Evolutionary conservation across 169 alveolate species (phyloP).

Genomic region (Plasmodium ovale): DNA sequence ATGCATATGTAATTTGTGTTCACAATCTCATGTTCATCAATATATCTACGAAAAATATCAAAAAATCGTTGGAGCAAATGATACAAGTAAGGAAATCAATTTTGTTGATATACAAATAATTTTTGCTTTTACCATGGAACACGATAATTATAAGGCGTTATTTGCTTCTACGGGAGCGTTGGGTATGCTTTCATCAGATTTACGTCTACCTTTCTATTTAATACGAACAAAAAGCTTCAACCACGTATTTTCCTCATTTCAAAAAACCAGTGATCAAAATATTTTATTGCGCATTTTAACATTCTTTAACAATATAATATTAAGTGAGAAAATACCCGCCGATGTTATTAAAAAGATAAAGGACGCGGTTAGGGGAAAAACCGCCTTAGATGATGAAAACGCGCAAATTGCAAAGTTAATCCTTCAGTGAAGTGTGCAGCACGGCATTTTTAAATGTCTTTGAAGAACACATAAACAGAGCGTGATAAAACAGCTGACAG

Average conservation of each 20-base stretch:
- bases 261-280: constrained; percentile 45
- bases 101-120: constrained; percentile 74
- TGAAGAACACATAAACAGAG: too few relatives aligned
- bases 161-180: constrained; percentile 73
- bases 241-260: constrained; percentile 43
- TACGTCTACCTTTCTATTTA: constrained; percentile 65
- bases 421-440: constrained; percentile 10
- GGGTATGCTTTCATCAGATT: constrained; percentile 65
- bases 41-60: constrained; percentile 66
- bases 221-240: constrained; percentile 39
- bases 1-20: constrained; percentile 73
- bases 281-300: constrained; percentile 72
- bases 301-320: constrained; percentile 57
- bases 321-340: constrained; percentile 43
- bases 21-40: constrained; percentile 72
- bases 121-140: constrained; percentile 64
- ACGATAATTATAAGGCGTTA: constrained; percentile 49
- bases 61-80: constrained; percentile 24
- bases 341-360: constrained; percentile 24
- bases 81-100: constrained; percentile 18
- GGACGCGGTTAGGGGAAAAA: constrained; percentile 17
- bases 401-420: constrained; percentile 58
- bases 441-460: too few relatives aligned
- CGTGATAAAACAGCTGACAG: too few relatives aligned
- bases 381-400: constrained; percentile 54